Evolutionary conservation across 371 early-diverging fungal species (phyloP).

Genomic region (Mucor circinelloides): DNA sequence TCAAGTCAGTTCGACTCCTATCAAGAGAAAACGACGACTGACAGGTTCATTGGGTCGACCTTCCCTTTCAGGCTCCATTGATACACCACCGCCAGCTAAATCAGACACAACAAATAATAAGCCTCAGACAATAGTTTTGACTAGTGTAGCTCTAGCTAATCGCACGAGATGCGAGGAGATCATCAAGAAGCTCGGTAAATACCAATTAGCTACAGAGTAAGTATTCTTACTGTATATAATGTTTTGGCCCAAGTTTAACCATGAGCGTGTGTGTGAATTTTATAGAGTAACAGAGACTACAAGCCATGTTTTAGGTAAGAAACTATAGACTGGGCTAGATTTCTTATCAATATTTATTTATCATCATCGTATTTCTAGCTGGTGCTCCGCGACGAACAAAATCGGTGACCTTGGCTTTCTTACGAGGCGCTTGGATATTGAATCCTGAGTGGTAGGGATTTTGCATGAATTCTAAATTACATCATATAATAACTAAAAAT

Average conservation of each 20-base stretch:
- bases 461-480: slow-evolving; percentile 1
- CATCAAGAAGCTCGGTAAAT: slow-evolving; percentile 20
- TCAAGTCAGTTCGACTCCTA: background rate
- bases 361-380: slow-evolving; percentile 6
- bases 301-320: slow-evolving; percentile 20
- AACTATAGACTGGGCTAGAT: background rate
- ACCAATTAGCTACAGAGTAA: slow-evolving; percentile 26
- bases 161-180: slow-evolving; percentile 18
- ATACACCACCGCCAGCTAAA: background rate
- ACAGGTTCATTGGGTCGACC: slow-evolving; percentile 9
- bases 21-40: slow-evolving; percentile 14
- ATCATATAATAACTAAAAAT: background rate
- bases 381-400: slow-evolving; percentile 22
- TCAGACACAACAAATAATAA: background rate
- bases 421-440: slow-evolving; percentile 18
- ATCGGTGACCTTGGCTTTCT: slow-evolving; percentile 8
- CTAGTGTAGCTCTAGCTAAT: slow-evolving; percentile 17
- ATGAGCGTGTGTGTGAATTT: background rate
- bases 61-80: background rate
- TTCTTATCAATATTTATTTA: background rate
- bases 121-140: slow-evolving; percentile 27
- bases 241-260: background rate
- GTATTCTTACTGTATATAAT: background rate
- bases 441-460: slow-evolving; percentile 21
- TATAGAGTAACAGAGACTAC: slow-evolving; percentile 23